A percentile compares a stretch with the other conserved stretches of the same genome.
phyloP scores from a whole-genome alignment of 2,329 filamentous ascomycete genomes.

The Bimuria novae-zelandiae region DNA sequence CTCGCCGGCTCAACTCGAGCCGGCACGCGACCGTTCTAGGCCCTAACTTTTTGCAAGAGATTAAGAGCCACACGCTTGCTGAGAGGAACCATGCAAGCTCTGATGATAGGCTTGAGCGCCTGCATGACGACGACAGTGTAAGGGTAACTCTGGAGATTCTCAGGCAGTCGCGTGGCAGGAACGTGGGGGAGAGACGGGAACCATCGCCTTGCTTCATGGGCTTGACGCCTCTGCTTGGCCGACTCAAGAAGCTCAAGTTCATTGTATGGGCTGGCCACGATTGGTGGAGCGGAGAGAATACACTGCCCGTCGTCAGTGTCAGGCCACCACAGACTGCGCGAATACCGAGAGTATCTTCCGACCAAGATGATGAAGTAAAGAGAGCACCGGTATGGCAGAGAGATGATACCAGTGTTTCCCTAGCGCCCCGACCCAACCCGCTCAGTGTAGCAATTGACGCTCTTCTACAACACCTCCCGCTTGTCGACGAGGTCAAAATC shows the following conservation, averaged over 20 bases:
- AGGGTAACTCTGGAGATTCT: slow-evolving; percentile 34
- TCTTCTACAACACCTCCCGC: slow-evolving; percentile 28
- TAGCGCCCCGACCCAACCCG: slow-evolving; percentile 17
- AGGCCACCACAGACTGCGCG: not conserved
- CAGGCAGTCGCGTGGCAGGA: slow-evolving; percentile 16
- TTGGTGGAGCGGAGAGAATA: slow-evolving; percentile 26
- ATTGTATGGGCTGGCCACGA: slow-evolving; percentile 32
- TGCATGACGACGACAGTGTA: slow-evolving; percentile 22
- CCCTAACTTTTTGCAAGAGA: not conserved
- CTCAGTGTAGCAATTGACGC: slow-evolving; percentile 25
- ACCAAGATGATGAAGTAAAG: not conserved
- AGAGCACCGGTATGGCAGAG: not conserved
- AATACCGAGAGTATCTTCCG: not conserved
- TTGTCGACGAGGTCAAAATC: slow-evolving; percentile 30
- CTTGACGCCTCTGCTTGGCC: slow-evolving; percentile 25
- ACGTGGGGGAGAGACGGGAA: slow-evolving; percentile 24
- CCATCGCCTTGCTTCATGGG: slow-evolving; percentile 35
- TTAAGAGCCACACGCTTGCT: slow-evolving; percentile 15
- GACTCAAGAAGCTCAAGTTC: slow-evolving; percentile 26
- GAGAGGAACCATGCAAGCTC: slow-evolving; percentile 18
- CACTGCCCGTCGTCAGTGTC: not conserved
- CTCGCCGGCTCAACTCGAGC: slow-evolving; percentile 16
- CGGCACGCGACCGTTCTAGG: not conserved
- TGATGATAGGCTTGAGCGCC: slow-evolving; percentile 28
- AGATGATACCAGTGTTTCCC: not conserved